phyloP scores from a whole-genome alignment of 495 filamentous ascomycete genomes.

The Penicillium odoratum region DNA sequence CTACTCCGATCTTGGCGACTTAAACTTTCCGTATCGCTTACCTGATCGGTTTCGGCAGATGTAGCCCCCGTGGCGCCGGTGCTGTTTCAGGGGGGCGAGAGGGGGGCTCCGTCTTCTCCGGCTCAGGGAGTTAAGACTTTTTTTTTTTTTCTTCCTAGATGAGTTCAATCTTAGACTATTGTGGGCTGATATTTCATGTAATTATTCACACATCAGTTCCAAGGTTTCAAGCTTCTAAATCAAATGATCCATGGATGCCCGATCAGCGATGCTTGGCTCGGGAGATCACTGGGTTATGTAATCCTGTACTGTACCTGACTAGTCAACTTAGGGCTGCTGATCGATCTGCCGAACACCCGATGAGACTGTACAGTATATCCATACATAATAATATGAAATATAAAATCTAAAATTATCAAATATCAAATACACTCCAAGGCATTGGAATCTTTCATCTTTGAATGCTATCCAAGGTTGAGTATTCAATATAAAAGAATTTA shows the following conservation, averaged over 20 bases:
- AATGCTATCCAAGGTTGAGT: too few relatives aligned
- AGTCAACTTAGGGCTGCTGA: neutral
- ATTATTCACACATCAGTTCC: neutral
- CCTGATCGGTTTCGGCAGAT: neutral
- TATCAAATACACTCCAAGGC: too few relatives aligned
- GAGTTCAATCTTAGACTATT: neutral
- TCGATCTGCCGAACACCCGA: neutral
- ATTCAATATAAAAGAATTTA: too few relatives aligned
- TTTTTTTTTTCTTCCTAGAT: neutral
- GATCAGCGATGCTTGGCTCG: slow-evolving; percentile 6
- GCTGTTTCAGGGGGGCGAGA: neutral
- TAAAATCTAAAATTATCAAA: too few relatives aligned
- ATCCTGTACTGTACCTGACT: too few relatives aligned
- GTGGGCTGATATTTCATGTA: neutral
- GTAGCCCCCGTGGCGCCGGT: neutral
- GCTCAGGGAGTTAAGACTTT: neutral
- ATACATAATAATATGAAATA: too few relatives aligned
- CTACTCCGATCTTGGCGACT: neutral
- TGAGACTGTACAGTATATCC: neutral
- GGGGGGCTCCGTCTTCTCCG: neutral
- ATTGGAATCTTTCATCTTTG: too few relatives aligned
- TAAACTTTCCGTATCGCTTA: neutral
- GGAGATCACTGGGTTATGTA: slow-evolving; percentile 1
- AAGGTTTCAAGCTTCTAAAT: neutral
- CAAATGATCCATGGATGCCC: slow-evolving; percentile 2